Percentiles rank a stretch among this genome's conserved stretches.
phyloP scores from a whole-genome alignment of 345 rosid species.

The Citrus trifoliata region DNA sequence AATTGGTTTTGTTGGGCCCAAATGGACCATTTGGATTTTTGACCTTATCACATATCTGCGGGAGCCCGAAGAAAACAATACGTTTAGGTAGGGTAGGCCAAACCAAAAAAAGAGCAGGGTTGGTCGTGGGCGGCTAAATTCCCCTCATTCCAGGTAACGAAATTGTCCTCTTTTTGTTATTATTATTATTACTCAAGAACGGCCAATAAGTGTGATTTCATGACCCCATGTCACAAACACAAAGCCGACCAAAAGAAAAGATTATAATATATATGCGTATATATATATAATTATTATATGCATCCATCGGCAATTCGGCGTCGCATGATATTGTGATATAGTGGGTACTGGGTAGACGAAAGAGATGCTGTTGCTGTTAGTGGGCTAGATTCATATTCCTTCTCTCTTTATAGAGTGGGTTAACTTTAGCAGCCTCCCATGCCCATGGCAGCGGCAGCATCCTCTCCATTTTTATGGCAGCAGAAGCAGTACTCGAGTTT shows the following conservation, averaged over 20 bases:
- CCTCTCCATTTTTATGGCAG: slow-evolving; percentile 5
- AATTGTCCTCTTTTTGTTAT: background rate
- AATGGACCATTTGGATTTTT: background rate
- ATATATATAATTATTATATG: too few relatives aligned
- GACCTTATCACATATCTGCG: background rate
- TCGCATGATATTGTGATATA: too few relatives aligned
- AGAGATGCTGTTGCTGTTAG: background rate
- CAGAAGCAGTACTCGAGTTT: background rate
- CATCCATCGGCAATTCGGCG: background rate
- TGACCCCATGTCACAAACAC: background rate
- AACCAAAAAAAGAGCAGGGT: too few relatives aligned
- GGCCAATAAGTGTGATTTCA: background rate
- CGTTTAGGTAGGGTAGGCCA: background rate
- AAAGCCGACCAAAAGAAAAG: background rate
- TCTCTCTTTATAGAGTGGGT: background rate
- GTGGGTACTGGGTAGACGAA: slow-evolving; percentile 14
- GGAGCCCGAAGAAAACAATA: background rate
- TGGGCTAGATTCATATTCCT: slow-evolving; percentile 23
- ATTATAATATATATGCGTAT: background rate
- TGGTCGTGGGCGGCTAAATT: too few relatives aligned
- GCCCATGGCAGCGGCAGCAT: slow-evolving; percentile 1
- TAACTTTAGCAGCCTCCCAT: slow-evolving; percentile 18
- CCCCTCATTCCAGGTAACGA: background rate
- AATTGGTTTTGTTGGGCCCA: background rate
- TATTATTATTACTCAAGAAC: background rate